Base-by-base conservation (phyloP, 148 eudicot genomes). In the Dysphania ambrosioides region DNA sequence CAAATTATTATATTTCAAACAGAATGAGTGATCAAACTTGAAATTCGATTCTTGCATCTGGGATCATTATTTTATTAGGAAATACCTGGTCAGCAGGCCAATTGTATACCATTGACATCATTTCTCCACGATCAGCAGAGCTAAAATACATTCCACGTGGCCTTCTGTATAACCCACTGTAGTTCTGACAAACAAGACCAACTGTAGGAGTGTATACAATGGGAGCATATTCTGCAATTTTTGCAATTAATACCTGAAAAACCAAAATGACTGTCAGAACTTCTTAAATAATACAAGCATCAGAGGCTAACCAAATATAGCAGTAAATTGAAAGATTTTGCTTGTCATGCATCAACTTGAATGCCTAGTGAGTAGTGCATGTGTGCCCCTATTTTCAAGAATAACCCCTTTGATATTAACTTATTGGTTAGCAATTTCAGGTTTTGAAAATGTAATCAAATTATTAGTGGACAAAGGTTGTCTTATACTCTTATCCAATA, bases 81-180 rank as follows among this genome's bases (percentile, higher is more conserved):
- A 72, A 58, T 70, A 92, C 98, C 93, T 95, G 93, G 51, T 95
- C 98, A 75, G 98, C 89, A 59, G 98, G 98, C 98, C 98, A 95
- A 82, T 95, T 95, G 81, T 95, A 92, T 76, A 90, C 97, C 98
- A 95, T 95, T 69, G 98, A 95, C 97, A 95, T 95, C 98, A 95
- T 95, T 80, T 95, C 98, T 74, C 98, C 98, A 81, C 98, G 92
- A 83, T 95, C 98, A 57, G 80, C 91, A 66, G 96, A 87, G 79
- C 98, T 88, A 68, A 95, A 95, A 70, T 91, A 95, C 97, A 95
- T 95, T 58, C 98, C 98, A 75, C 98, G 85, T 12, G 98, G 98
- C 82, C 98, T 86, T 88, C 98, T 88, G 73, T 90, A 95, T 61
- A 95, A 81, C 58, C 98, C 98, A 79, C 98, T 84, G 68, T 92